Base-by-base conservation (phyloP, 352 stramenopile genomes). In the Pelagophyceae sp. region DNA sequence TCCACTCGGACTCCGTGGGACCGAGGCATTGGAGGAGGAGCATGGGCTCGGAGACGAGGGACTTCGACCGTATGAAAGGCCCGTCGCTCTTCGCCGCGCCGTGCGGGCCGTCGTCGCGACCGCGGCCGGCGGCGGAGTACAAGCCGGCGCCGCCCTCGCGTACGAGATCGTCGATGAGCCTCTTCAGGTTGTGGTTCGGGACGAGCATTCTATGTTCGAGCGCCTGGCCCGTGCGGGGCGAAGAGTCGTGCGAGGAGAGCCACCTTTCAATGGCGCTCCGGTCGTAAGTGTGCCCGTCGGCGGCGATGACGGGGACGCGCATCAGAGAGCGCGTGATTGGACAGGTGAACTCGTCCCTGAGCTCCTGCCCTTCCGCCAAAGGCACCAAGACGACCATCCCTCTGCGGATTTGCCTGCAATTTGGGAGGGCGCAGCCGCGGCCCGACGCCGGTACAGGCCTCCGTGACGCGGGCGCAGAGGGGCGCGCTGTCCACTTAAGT, bases 251-350 rank as follows among this genome's bases (percentile, higher is more conserved):
- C 33, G 81, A 88, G 38, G 81, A 84, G 71, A 97, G 89, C 92
- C 92, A 96, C 64, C 81, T 58, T 70, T 88, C 81, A 77, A 97
- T 96, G 0, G 90, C 92, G 45, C 87, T 84, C 23, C 91, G 87
- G 61, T 97, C 92, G 83, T 97, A 97, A 38, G 90, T 94, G 83
- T 97, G 93, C 29, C 92, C 92, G 72, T 97, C 92, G 20, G 89
- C 89, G 31, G 51, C 54, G 38, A 67, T 72, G 31, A 67, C 75
- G 58, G 72, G 51, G 29, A 78, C 51, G 33, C 88, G 72, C 90
- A 97, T 95, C 1, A 92, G 84, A 61, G 89, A 90, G 25, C 90
- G 83, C 20, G 90, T 95, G 78, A 97, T 96, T n/a, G 91, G 91
- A 79, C 92, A 96, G 20, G 82, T 33, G 32, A 86, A 84, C 69